phyloP scores from a whole-genome alignment of 768 basidiomycete genomes.

The Fomitopsis pulvina region DNA sequence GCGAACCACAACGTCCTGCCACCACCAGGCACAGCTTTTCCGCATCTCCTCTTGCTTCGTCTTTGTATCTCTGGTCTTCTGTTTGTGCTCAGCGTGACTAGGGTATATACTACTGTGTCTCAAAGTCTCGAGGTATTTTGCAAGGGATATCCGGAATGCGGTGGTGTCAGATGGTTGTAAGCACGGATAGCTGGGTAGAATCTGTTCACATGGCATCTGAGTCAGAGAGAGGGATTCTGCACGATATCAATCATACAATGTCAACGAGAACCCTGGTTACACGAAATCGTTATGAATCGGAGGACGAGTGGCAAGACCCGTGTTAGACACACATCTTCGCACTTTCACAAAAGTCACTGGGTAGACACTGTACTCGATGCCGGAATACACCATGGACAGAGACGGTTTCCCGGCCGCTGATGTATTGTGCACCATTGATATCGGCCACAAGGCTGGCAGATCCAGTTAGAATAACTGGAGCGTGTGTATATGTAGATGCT shows the following conservation, averaged over 20 bases:
- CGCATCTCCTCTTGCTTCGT: background rate
- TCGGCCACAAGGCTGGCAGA: too few relatives aligned
- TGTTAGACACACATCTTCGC: too few relatives aligned
- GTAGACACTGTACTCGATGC: too few relatives aligned
- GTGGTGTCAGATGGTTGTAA: slow-evolving; percentile 42
- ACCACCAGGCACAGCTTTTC: slow-evolving; percentile 30
- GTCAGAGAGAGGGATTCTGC: background rate
- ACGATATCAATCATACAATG: background rate
- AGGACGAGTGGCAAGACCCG: too few relatives aligned
- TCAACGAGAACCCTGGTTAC: background rate
- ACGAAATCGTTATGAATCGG: too few relatives aligned
- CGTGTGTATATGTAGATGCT: too few relatives aligned
- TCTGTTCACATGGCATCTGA: slow-evolving; percentile 23
- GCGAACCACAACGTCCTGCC: slow-evolving; percentile 50
- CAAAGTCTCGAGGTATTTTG: slow-evolving; percentile 44
- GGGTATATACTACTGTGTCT: slow-evolving; percentile 34
- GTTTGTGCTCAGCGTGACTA: background rate
- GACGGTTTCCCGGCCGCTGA: too few relatives aligned
- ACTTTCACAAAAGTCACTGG: too few relatives aligned
- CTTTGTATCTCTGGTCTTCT: background rate
- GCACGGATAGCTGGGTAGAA: slow-evolving; percentile 47
- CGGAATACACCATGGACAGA: too few relatives aligned
- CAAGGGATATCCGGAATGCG: slow-evolving; percentile 43
- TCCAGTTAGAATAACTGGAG: too few relatives aligned
- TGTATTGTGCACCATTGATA: too few relatives aligned